Conservation (phyloP, 768 basidiomycete genomes). For the Suillus plorans region DNA sequence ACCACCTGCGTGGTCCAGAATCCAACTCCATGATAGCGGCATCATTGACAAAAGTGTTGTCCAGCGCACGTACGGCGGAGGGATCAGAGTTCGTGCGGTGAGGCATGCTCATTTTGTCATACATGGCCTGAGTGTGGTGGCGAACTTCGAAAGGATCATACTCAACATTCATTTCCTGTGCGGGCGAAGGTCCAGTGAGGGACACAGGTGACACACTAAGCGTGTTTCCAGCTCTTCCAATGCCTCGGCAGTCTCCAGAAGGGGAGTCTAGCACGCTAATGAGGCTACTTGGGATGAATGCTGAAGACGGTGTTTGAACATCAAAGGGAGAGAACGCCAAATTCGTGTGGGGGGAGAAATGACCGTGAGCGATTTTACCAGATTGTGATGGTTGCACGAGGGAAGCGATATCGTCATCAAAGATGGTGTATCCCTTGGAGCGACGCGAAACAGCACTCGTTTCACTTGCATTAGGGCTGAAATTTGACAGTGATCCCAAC, state of each 20-base stretch:
- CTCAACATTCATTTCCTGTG: conserved; percentile 30
- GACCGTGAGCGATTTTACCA: conserved; percentile 14
- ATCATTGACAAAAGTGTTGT: conserved; percentile 14
- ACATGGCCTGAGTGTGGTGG: conserved; percentile 22
- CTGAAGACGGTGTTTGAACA: conserved; percentile 37
- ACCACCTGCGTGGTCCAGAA: conserved; percentile 46
- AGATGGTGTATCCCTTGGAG: conserved; percentile 40
- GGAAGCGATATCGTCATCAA: conserved; percentile 41
- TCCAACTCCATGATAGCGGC: conserved; percentile 15
- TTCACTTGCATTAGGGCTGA: conserved; percentile 14
- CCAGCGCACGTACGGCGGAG: conserved; percentile 14
- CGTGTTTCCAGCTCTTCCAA: conserved; percentile 13
- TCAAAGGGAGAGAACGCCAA: conserved; percentile 60
- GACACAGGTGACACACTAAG: conserved; percentile 45
- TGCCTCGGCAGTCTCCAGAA: conserved; percentile 53
- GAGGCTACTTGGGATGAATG: conserved; percentile 56
- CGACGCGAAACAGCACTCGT: conserved; percentile 21
- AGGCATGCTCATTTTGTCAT: conserved; percentile 25
- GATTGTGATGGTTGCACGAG: conserved; percentile 19
- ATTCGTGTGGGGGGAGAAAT: conserved; percentile 17
- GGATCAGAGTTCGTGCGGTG: conserved; percentile 39
- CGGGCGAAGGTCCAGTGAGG: conserved; percentile 29
- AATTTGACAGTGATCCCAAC: conserved; percentile 30
- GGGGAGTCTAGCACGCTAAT: conserved; percentile 48
- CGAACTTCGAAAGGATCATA: conserved; percentile 51